These are phyloP conservation scores for Tetrahymena thermophila DNA, from an alignment of 73 alveolate species.

Conservation along the genomic window DNA sequence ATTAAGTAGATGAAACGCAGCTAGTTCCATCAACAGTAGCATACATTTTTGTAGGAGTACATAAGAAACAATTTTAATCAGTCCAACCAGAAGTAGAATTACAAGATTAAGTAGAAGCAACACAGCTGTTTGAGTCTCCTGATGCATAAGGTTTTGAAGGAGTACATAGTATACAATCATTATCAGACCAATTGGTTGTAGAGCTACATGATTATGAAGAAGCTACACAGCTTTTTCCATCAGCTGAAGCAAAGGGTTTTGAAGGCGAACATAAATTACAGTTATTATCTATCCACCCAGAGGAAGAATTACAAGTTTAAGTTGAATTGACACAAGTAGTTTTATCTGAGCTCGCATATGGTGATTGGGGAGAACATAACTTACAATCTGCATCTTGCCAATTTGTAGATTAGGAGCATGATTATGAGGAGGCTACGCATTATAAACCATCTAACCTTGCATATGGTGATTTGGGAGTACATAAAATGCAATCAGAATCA, in stretches of 20 bases:
- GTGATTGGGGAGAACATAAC: background rate
- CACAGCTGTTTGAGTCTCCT: background rate
- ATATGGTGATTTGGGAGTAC: background rate
- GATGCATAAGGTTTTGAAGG: background rate
- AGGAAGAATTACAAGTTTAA: background rate
- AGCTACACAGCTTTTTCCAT: background rate
- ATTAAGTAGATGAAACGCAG: background rate
- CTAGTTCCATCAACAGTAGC: background rate
- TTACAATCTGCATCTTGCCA: background rate
- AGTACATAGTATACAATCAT: background rate
- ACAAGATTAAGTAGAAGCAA: background rate
- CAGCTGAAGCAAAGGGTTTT: background rate
- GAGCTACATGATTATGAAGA: background rate
- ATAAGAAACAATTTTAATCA: background rate
- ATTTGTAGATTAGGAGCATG: background rate
- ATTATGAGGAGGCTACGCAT: background rate
- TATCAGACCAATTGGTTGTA: background rate
- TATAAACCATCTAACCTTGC: background rate
- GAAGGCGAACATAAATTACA: background rate
- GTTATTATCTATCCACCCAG: background rate
- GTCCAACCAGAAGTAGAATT: background rate
- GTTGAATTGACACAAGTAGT: background rate
- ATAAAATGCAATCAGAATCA: background rate
- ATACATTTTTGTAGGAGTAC: background rate
- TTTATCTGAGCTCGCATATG: background rate